A percentile compares a stretch with the other conserved stretches of the same genome.
Conservation (phyloP, 305 asterid species). For the Plantago rigida region DNA sequence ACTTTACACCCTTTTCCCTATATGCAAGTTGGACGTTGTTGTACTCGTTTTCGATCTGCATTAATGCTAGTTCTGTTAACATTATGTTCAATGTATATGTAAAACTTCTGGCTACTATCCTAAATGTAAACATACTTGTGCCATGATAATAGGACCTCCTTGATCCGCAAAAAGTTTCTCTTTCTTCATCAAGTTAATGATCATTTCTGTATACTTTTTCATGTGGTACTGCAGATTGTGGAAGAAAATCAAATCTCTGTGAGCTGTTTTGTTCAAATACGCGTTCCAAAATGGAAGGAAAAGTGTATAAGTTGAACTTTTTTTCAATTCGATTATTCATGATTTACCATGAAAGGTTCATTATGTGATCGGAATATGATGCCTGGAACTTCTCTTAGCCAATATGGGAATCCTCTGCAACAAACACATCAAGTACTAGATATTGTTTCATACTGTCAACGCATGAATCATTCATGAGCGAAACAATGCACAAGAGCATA, state of each 20-base stretch:
- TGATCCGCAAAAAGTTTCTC: slow-evolving; percentile 67
- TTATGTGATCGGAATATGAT: slow-evolving; percentile 50
- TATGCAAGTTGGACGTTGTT: slow-evolving; percentile 54
- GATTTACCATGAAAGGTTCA: slow-evolving; percentile 51
- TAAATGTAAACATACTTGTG: slow-evolving; percentile 36
- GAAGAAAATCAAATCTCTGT: no score
- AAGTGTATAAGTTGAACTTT: no score
- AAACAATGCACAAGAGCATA: no score
- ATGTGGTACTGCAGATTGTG: slow-evolving; percentile 50
- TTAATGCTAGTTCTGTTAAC: not conserved
- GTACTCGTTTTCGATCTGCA: slow-evolving; percentile 79
- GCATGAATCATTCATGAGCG: no score
- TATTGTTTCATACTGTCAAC: no score
- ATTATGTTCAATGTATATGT: no score
- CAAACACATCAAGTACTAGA: not conserved
- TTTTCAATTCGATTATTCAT: slow-evolving; percentile 26
- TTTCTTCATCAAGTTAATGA: slow-evolving; percentile 44
- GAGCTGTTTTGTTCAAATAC: no score
- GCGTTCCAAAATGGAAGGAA: no score
- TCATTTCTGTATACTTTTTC: slow-evolving; percentile 49
- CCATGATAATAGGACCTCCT: slow-evolving; percentile 86
- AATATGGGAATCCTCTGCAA: slow-evolving; percentile 53
- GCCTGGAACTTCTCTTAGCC: slow-evolving; percentile 46
- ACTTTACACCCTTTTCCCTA: slow-evolving; percentile 43
- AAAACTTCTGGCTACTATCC: no score